Conservation (phyloP, 2,329 filamentous ascomycete genomes). For the Claviceps sp. region DNA sequence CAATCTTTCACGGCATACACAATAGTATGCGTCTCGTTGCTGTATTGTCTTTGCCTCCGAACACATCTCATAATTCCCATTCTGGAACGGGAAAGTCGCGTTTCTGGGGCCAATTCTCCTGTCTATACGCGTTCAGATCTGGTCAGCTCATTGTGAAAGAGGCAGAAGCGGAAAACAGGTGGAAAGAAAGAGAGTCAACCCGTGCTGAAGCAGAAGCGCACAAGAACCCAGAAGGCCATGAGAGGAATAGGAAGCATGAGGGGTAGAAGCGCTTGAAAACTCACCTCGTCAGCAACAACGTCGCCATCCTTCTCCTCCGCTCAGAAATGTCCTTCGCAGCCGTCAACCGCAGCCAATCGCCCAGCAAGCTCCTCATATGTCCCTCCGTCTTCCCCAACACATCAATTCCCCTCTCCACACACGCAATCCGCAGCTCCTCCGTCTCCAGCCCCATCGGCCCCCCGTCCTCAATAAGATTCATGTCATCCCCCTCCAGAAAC, state of each 20-base stretch:
- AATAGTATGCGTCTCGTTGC: not conserved
- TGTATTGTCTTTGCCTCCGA: not conserved
- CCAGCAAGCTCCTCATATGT: conserved; percentile 35
- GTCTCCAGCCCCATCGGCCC: conserved; percentile 41
- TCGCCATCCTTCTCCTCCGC: conserved; percentile 24
- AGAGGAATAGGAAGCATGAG: not conserved
- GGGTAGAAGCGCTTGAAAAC: conserved; percentile 6
- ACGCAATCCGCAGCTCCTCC: conserved; percentile 57
- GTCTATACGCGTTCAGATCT: conserved; percentile 12
- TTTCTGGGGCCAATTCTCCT: conserved; percentile 26
- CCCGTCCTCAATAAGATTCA: conserved; percentile 49
- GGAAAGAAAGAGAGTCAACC: not conserved
- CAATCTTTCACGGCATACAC: not conserved
- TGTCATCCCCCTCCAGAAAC: conserved; percentile 60
- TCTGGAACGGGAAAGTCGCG: conserved; percentile 28
- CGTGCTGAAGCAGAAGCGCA: too few species aligned
- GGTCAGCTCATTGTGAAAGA: conserved; percentile 6
- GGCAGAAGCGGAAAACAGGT: not conserved
- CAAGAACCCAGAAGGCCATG: too few species aligned
- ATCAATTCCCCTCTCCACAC: conserved; percentile 54
- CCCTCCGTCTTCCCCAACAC: conserved; percentile 42
- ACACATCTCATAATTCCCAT: conserved; percentile 22
- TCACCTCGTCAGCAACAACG: conserved; percentile 28
- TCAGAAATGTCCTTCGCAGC: conserved; percentile 22
- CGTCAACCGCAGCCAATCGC: conserved; percentile 35